Evolutionary conservation across 1,284 basidiomycete genomes (phyloP), one percentile per base, ranked within the genome.

Genomic region (Blastosporella zonata): DNA sequence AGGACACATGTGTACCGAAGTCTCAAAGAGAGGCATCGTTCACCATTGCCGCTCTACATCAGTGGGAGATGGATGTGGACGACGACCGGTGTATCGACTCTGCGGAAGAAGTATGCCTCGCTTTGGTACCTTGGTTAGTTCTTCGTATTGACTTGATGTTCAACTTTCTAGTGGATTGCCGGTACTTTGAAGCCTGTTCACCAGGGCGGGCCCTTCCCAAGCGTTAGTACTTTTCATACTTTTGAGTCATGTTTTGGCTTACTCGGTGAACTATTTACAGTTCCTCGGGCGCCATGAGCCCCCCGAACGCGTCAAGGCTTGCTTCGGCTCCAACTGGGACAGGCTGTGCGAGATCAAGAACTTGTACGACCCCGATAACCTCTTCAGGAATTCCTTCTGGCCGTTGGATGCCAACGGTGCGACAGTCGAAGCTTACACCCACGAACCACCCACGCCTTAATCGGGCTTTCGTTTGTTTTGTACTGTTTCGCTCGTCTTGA

Each of bases 31-130:
- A 87, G 60, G 87, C 89, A 1, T 67, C 79, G 5, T 96, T 93
- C 70, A 93, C 88, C 2, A 82, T 94, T 38, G 89, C 90, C 1
- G 92, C 93, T 15, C 71, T 96, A 38, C 93, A 95, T 66, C 93
- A 96, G 65, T 96, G 93, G 93, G 85, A 87, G 51, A 83, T 92
- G 66, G 76, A 83, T 42, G 73, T 84, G 31, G 81, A 90, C 55
- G 93, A 96, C 59, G 79, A 82, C 17, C 73, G 80, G 15, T 95
- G 92, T 58, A 77, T 92, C 46, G 74, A 77, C 40, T 84, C 87
- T 25, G 91, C 91, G 9, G 88, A 93, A 64, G 81, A 85, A 61
- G 87, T 87, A 55, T 31, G 29, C 61, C 73, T 67, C 35, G n/a
- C 4, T 33, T 42, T 47, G 9, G 13, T 13, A 37, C 25, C 42